Conservation (phyloP, 2,329 filamentous ascomycete species). For the Aspergillus fischeri region DNA sequence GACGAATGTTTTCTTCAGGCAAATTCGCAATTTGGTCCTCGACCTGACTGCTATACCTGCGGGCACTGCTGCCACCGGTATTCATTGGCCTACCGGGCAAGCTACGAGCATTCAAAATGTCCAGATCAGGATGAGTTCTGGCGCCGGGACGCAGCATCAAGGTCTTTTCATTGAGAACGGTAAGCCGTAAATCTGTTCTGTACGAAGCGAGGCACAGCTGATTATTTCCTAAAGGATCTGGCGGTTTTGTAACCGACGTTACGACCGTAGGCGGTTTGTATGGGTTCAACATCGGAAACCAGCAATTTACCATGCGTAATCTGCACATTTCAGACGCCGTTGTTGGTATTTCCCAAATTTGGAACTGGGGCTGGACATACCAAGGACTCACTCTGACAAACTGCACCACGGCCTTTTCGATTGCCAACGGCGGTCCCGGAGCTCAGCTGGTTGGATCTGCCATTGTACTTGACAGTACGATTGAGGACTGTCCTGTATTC, state of each 20-base stretch:
- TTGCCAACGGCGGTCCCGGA: slow-evolving; percentile 40
- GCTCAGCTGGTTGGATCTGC: slow-evolving; percentile 52
- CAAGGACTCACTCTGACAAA: slow-evolving; percentile 50
- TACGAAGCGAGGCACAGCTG: neutral
- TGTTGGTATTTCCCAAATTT: slow-evolving; percentile 55
- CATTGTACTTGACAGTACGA: slow-evolving; percentile 53
- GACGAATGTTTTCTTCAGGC: slow-evolving; percentile 61
- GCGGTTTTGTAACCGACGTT: slow-evolving; percentile 58
- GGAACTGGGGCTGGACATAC: slow-evolving; percentile 59
- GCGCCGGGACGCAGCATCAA: slow-evolving; percentile 47
- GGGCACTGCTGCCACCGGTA: slow-evolving; percentile 29
- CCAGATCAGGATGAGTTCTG: slow-evolving; percentile 53
- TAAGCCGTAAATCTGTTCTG: slow-evolving; percentile 9
- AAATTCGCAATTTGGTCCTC: slow-evolving; percentile 62
- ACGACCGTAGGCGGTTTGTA: slow-evolving; percentile 58
- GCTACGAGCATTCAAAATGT: slow-evolving; percentile 61
- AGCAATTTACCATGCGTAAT: slow-evolving; percentile 61
- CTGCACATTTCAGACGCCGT: slow-evolving; percentile 49
- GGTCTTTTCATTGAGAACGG: slow-evolving; percentile 60
- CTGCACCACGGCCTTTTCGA: slow-evolving; percentile 51
- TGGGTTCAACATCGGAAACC: slow-evolving; percentile 59
- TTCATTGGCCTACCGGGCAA: slow-evolving; percentile 54
- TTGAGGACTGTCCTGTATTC: slow-evolving; percentile 49
- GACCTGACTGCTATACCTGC: slow-evolving; percentile 47
- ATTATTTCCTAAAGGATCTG: slow-evolving; percentile 39